Percentiles rank a stretch among this genome's conserved stretches.
phyloP scores from a whole-genome alignment of 1,139 yeast genomes.

The Sugiyamaella neomexicana region DNA sequence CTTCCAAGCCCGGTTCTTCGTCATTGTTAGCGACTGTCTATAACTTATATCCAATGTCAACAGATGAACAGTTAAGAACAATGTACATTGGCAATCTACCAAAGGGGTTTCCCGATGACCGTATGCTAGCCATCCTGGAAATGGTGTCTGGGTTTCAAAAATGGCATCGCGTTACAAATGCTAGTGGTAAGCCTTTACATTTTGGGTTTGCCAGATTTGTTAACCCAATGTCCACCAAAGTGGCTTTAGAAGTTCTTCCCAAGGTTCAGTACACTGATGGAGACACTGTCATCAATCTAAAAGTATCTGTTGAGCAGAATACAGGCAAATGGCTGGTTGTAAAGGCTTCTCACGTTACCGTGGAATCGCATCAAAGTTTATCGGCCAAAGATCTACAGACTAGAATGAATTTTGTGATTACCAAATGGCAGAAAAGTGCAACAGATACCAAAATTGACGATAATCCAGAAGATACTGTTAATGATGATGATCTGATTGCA shows the following conservation, averaged over 20 bases:
- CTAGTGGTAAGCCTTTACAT: slow-evolving; percentile 27
- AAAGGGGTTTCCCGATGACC: slow-evolving; percentile 34
- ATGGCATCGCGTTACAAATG: slow-evolving; percentile 28
- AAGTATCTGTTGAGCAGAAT: slow-evolving; percentile 12
- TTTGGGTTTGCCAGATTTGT: slow-evolving; percentile 33
- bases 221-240: slow-evolving; percentile 28
- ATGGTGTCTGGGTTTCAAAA: slow-evolving; percentile 32
- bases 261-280: slow-evolving; percentile 20
- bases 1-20: neutral
- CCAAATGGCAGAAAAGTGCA: slow-evolving; percentile 8
- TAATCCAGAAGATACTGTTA: slow-evolving; percentile 5
- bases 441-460: slow-evolving; percentile 1
- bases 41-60: slow-evolving; percentile 27
- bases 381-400: slow-evolving; percentile 4
- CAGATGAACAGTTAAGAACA: slow-evolving; percentile 37
- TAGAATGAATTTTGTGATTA: slow-evolving; percentile 3
- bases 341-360: slow-evolving; percentile 8
- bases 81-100: slow-evolving; percentile 39
- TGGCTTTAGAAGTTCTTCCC: slow-evolving; percentile 31
- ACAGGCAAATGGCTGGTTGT: slow-evolving; percentile 13
- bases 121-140: slow-evolving; percentile 30
- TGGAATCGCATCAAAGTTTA: slow-evolving; percentile 3
- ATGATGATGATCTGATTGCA: slow-evolving; percentile 15
- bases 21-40: neutral
- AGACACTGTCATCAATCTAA: neutral